Percentiles rank a stretch among this genome's conserved stretches.
Evolutionary conservation across 2,329 filamentous ascomycete genomes (phyloP).

Genomic region (Trichoderma semiorbis): DNA sequence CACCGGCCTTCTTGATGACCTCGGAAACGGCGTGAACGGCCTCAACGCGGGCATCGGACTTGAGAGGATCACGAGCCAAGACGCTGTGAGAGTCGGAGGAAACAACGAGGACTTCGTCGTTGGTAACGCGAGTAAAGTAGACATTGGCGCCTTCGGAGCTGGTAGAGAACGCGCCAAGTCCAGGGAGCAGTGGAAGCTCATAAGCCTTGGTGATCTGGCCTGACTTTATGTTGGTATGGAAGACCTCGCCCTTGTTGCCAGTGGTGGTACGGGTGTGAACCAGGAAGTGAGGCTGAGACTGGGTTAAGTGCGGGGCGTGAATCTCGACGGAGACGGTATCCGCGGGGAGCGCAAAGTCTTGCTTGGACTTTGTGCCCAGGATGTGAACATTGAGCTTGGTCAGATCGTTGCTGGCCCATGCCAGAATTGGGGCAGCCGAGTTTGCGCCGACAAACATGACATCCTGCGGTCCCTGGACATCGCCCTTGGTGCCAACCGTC

Average conservation of each 20-base stretch:
- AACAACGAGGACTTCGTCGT: slow-evolving; percentile 68
- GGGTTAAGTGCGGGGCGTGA: slow-evolving; percentile 69
- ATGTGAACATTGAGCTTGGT: slow-evolving; percentile 69
- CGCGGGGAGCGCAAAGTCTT: slow-evolving; percentile 50
- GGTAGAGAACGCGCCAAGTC: slow-evolving; percentile 71
- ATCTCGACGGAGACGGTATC: slow-evolving; percentile 56
- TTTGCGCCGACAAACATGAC: slow-evolving; percentile 75
- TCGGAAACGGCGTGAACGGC: slow-evolving; percentile 74
- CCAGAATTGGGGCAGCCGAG: slow-evolving; percentile 69
- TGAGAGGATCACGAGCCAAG: slow-evolving; percentile 69
- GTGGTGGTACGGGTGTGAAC: slow-evolving; percentile 71
- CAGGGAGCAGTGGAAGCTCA: slow-evolving; percentile 67
- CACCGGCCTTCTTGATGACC: slow-evolving; percentile 66
- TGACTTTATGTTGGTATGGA: slow-evolving; percentile 72
- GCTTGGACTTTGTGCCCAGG: slow-evolving; percentile 56
- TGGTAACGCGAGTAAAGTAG: slow-evolving; percentile 81
- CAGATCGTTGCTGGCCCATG: slow-evolving; percentile 65
- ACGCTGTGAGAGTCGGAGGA: slow-evolving; percentile 75
- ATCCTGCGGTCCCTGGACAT: slow-evolving; percentile 61
- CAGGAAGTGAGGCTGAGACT: slow-evolving; percentile 76
- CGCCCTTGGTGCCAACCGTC: slow-evolving; percentile 68
- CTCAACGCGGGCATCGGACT: slow-evolving; percentile 39
- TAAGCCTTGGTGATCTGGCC: slow-evolving; percentile 73
- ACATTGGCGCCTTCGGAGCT: slow-evolving; percentile 77
- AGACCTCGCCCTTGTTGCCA: slow-evolving; percentile 80